Base-by-base conservation (phyloP, 306 rosid species). In the Lathyrus oleraceus region DNA sequence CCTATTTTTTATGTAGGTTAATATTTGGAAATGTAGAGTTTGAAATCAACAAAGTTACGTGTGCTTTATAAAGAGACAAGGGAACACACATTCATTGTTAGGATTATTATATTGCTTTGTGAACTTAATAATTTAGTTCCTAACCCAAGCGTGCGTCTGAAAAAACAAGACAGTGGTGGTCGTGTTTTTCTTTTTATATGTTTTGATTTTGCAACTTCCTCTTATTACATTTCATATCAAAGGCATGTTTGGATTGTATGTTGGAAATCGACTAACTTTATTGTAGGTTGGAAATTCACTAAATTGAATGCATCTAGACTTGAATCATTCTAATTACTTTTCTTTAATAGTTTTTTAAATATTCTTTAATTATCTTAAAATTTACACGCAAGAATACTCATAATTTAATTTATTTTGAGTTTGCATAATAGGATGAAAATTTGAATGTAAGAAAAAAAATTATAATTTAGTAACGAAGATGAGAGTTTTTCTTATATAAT, bases 41-140 rank as follows among this genome's bases (percentile, higher is more conserved):
- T 67, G 84, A 86, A 85, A 79, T 87, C 91, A 84, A 88, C 84
- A 84, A 78, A 35, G 80, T 85, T 84, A 84, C 92, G 91, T 78
- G 62, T 85, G 70, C 76, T 77, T 75, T 67, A 48, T 61, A 70
- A 77, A 70, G 83, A 77, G 83, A 77, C 76, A 7, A 56, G 90
- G 86, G 87, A 79, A 85, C 90, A 87, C 35, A 76, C 39, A 73
- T 47, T 76, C 81, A 30, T 30, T 6, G 35, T 30, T 23, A 23
- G 35, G 36, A 32, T 32, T 75, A 44, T 45, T 54, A 70, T 77
- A 60, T 67, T 63, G 61, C 47, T 61, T 73, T 57, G 74, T 5
- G 48, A 57, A 65, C 63, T 66, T 75, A 76, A 70, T 63, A 60
- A 71, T 57, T 70, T 74, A 64, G 57, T 72, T 70, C 72, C 56